These are phyloP conservation scores for Leptodontidium sp. DNA, from an alignment of 2,329 filamentous ascomycete genomes.

Conservation along the genomic window DNA sequence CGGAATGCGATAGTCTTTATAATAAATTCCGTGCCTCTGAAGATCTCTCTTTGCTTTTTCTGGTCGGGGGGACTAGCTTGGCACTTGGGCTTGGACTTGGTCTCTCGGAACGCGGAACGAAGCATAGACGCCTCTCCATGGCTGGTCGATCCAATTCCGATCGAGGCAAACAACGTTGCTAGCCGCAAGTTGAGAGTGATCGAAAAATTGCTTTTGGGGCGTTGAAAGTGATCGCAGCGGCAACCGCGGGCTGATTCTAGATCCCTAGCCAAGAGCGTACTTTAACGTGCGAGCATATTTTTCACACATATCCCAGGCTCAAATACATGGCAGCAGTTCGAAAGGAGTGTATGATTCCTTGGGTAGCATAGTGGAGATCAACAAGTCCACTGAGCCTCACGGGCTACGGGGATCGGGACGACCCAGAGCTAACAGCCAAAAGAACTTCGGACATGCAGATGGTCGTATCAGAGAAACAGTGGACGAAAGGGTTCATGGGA, in stretches of 20 bases:
- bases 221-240: conserved; percentile 22
- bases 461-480: too few relatives aligned
- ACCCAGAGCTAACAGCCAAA: background rate
- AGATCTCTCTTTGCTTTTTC: conserved; percentile 38
- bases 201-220: conserved; percentile 13
- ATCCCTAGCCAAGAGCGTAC: conserved; percentile 1
- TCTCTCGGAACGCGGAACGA: conserved; percentile 9
- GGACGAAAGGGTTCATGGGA: too few relatives aligned
- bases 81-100: conserved; percentile 7
- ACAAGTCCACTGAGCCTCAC: background rate
- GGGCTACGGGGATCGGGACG: background rate
- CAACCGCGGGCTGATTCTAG: conserved; percentile 19
- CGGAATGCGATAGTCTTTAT: conserved; percentile 31
- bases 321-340: background rate
- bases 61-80: conserved; percentile 23
- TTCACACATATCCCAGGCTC: background rate
- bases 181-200: conserved; percentile 30
- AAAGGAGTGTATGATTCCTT: too few relatives aligned
- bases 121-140: conserved; percentile 1
- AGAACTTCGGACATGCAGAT: background rate
- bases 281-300: background rate
- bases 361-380: too few relatives aligned
- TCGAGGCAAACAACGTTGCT: conserved; percentile 24
- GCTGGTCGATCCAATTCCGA: conserved; percentile 5
- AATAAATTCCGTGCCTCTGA: conserved; percentile 24